Base-by-base conservation (phyloP, 108 stramenopile genomes). In the Nitzschia sp. region DNA sequence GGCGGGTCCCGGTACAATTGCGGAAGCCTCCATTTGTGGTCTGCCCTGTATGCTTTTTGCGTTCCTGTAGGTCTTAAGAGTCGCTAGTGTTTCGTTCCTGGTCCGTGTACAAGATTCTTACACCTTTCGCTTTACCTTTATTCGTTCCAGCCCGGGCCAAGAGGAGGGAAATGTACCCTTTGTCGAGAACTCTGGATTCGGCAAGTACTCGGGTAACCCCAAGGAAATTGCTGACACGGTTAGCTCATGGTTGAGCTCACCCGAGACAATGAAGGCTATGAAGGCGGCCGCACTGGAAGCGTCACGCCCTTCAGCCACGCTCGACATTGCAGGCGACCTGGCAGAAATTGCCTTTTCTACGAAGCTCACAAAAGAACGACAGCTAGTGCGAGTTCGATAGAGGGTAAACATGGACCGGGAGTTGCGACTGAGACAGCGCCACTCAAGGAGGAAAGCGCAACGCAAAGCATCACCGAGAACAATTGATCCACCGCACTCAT, bases 1-100 rank as follows among this genome's bases (percentile, higher is more conserved):
- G 59, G 98, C 98, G 11, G 98, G 97, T 2, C 98, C 98, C 29
- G 98, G 98, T 51, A 97, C 96, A 2, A 97, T 98, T 58, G 98
- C 98, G 6, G 98, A 98, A 72, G 96, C 98, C 15, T 88, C 88
- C 9, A 92, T 93, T 26, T 88, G 95, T 59, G 97, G 98, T 8
- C 75, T 97, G n/a, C 97, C 98, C 24, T 90, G 93, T 45, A 93
- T 98, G 80, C 80, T 97, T 4, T 93, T 89, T 58, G 80, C 89
- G 23, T 97, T 82, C 72, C 74, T 98, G 66, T 75, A 61, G 65
- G 79, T 66, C 11, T 15, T 1, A 66, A 29, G 6, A 17, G 5
- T 54, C 34, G 34, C 17, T 13, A n/a, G 42, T 35, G 3, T 28
- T 24, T 66, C 36, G 33, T 33, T 6, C 23, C 11, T 4, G 23